Percentiles rank a stretch among this genome's conserved stretches.
phyloP scores from a whole-genome alignment of 495 filamentous ascomycete genomes.

The Trichoderma reesei region DNA sequence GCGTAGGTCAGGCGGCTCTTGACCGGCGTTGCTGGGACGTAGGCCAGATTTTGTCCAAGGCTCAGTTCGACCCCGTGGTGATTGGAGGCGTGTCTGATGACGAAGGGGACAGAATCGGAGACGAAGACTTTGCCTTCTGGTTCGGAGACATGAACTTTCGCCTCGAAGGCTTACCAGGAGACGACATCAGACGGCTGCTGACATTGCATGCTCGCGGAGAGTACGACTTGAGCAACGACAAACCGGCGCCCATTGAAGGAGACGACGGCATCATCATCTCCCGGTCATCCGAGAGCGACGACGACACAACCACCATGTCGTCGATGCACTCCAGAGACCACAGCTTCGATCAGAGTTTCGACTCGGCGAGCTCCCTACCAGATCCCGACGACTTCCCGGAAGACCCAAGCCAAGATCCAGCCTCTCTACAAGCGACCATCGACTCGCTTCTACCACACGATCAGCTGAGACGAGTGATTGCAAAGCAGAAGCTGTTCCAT shows the following conservation, averaged over 20 bases:
- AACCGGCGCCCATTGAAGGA: constrained; percentile 28
- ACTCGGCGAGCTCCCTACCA: constrained; percentile 30
- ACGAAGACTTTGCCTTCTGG: constrained; percentile 91
- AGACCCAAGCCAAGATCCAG: constrained; percentile 42
- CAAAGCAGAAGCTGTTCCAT: constrained; percentile 65
- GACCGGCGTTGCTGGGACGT: constrained; percentile 89
- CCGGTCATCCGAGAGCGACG: constrained; percentile 23
- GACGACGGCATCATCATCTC: constrained; percentile 31
- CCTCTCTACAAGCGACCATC: constrained; percentile 70
- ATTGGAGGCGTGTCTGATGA: constrained; percentile 45
- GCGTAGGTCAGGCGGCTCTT: constrained; percentile 62
- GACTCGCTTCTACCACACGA: constrained; percentile 82
- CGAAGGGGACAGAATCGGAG: constrained; percentile 61
- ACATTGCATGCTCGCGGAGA: constrained; percentile 72
- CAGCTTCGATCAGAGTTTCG: constrained; percentile 24
- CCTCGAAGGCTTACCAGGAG: constrained; percentile 76
- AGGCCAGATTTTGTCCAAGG: constrained; percentile 59
- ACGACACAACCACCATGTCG: constrained; percentile 24
- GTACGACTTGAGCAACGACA: constrained; percentile 45
- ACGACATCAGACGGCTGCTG: constrained; percentile 79
- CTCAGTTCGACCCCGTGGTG: constrained; percentile 63
- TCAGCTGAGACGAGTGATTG: constrained; percentile 68
- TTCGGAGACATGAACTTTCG: constrained; percentile 96
- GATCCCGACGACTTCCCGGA: constrained; percentile 46
- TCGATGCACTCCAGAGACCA: constrained; percentile 12